phyloP scores from a whole-genome alignment of 108 stramenopile species.

The Thalassiosira profunda region DNA sequence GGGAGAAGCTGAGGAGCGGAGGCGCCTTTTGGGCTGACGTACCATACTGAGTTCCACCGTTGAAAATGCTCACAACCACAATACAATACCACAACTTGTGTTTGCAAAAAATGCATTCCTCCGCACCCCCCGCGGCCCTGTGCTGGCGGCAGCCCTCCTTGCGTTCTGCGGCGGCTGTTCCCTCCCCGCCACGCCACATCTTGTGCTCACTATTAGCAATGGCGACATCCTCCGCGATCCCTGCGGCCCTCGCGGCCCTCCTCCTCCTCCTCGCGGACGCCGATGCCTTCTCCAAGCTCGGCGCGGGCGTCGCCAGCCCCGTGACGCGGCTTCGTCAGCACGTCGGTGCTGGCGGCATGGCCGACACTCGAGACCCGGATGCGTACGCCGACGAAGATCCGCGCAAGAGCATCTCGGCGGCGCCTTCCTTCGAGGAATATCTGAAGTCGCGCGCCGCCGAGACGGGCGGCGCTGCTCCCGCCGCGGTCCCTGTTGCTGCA shows the following conservation, averaged over 20 bases:
- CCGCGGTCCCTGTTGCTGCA: neutral
- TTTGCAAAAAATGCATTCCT: too few relatives aligned
- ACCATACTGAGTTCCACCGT: too few relatives aligned
- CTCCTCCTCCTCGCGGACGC: neutral
- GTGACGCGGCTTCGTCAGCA: conserved; percentile 3
- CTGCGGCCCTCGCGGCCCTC: conserved; percentile 8
- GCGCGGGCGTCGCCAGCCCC: neutral
- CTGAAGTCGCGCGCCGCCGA: conserved; percentile 53
- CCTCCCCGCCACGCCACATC: neutral
- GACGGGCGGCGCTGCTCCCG: conserved; percentile 1
- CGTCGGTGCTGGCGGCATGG: conserved; percentile 71
- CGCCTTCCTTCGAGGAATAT: conserved; percentile 85
- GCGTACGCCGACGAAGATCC: conserved; percentile 62
- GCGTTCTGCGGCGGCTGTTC: too few relatives aligned
- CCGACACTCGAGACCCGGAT: conserved; percentile 74
- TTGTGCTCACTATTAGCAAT: neutral
- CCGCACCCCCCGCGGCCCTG: too few relatives aligned
- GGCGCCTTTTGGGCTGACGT: neutral
- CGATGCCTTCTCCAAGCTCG: neutral
- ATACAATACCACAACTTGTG: too few relatives aligned
- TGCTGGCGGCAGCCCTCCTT: too few relatives aligned
- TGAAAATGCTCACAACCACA: too few relatives aligned
- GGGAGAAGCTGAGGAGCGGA: neutral
- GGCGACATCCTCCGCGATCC: neutral
- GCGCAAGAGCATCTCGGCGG: conserved; percentile 76